phyloP scores from a whole-genome alignment of 305 asterid species.

The Stenogyne calaminthoides region DNA sequence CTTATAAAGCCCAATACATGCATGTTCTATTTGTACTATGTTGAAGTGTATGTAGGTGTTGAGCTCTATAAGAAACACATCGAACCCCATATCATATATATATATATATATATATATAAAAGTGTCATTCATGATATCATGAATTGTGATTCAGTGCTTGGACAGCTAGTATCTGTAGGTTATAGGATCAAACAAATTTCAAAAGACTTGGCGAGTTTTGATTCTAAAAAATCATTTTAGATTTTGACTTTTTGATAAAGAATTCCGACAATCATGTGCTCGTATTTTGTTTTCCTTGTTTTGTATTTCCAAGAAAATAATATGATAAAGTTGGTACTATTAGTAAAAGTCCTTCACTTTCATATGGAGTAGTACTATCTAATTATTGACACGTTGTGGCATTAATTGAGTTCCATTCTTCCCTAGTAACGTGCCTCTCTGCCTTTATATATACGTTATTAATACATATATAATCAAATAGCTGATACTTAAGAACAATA shows the following conservation, averaged over 20 bases:
- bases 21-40: no score
- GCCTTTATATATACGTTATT: background rate
- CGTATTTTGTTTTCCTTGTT: conserved; percentile 16
- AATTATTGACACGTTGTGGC: conserved; percentile 17
- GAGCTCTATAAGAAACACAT: no score
- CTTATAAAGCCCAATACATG: no score
- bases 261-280: conserved; percentile 32
- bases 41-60: no score
- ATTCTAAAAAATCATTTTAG: background rate
- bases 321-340: background rate
- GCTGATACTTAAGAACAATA: no score
- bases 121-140: background rate
- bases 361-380: background rate
- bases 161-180: background rate
- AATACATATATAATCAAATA: no score
- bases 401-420: background rate
- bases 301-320: conserved; percentile 17
- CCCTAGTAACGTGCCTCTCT: conserved; percentile 11
- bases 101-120: no score
- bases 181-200: conserved; percentile 11
- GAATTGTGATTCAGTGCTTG: background rate
- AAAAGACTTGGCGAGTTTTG: conserved; percentile 7
- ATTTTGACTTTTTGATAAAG: conserved; percentile 26
- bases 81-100: no score
- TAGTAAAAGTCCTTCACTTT: conserved; percentile 6